Evolutionary conservation across 495 filamentous ascomycete genomes (phyloP).

Genomic region (Xylaria sp.): DNA sequence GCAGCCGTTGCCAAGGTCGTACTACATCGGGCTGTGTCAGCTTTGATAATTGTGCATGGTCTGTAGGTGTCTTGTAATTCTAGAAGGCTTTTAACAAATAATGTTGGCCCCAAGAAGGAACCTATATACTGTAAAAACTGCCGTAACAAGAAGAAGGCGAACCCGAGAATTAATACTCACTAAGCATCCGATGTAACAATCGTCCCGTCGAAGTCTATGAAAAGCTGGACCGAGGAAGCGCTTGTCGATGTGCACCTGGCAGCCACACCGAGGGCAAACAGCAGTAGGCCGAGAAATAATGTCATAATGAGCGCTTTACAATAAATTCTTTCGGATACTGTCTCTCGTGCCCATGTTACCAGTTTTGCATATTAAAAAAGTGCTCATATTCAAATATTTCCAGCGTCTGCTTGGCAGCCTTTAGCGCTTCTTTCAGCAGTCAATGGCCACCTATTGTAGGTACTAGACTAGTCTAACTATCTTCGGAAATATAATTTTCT

Average conservation of each 20-base stretch:
- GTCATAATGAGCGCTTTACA: background rate
- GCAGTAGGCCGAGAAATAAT: background rate
- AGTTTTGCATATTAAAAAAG: background rate
- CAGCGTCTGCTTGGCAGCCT: background rate
- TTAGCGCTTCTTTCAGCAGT: background rate
- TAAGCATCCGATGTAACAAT: constrained; percentile 20
- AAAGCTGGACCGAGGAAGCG: constrained; percentile 9
- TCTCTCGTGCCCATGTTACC: background rate
- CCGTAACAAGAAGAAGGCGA: background rate
- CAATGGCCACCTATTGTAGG: background rate
- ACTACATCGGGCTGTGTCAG: background rate
- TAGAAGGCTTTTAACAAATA: background rate
- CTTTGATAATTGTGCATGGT: background rate
- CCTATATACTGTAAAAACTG: background rate
- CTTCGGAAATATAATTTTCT: too few species aligned
- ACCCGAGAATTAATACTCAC: background rate
- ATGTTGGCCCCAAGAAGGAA: background rate
- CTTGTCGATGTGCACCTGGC: background rate
- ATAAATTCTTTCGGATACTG: background rate
- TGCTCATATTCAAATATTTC: constrained; percentile 3
- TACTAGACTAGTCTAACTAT: background rate
- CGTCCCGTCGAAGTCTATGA: constrained; percentile 23
- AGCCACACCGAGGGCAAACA: constrained; percentile 10
- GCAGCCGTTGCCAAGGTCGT: constrained; percentile 17
- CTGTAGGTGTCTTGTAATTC: background rate